These are phyloP conservation scores for Fusarium ambrosium DNA, from an alignment of 2,329 filamentous ascomycete genomes.

Conservation along the genomic window DNA sequence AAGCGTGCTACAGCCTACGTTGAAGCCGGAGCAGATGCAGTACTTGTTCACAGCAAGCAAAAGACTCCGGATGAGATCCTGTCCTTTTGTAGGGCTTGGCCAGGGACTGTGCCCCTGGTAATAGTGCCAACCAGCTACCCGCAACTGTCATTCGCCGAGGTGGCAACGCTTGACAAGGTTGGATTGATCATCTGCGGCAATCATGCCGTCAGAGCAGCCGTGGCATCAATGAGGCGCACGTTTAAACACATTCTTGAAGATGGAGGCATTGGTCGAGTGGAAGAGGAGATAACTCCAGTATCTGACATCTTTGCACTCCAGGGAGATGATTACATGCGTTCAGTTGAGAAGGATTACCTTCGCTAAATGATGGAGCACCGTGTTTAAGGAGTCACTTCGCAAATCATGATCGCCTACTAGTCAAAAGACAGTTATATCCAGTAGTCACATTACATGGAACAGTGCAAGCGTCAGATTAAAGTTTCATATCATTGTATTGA, in stretches of 20 bases:
- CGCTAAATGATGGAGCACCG: neutral
- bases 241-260: slow-evolving; percentile 3
- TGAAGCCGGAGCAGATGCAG: neutral
- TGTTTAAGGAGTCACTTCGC: neutral
- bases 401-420: neutral
- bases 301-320: slow-evolving; percentile 6
- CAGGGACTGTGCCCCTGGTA: neutral
- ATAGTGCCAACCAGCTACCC: slow-evolving; percentile 4
- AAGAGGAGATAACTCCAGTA: slow-evolving; percentile 3
- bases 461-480: no score
- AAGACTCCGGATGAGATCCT: neutral
- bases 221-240: neutral
- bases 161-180: neutral
- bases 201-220: neutral
- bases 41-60: neutral
- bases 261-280: neutral
- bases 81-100: neutral
- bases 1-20: neutral
- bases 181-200: neutral
- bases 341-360: neutral
- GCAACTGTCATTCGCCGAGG: neutral
- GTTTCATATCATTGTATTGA: slow-evolving; percentile 10
- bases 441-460: neutral
- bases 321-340: neutral
- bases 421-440: neutral